Conservation (phyloP, 306 rosid genomes). For the Psophocarpus tetragonolobus region DNA sequence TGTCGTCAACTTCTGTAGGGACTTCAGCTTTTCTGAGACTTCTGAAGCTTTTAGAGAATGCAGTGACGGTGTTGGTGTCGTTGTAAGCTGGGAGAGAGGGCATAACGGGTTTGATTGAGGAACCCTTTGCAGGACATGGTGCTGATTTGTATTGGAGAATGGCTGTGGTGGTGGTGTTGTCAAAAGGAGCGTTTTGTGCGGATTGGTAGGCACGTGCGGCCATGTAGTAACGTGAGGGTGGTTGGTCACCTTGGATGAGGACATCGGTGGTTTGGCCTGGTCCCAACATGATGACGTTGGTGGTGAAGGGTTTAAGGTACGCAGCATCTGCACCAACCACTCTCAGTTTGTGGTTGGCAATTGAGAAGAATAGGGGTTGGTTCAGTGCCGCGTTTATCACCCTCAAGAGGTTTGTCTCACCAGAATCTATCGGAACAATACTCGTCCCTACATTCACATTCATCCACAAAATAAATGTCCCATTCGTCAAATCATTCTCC, state of each 20-base stretch:
- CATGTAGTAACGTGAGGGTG: constrained; percentile 72
- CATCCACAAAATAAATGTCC: background rate
- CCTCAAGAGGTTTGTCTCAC: constrained; percentile 85
- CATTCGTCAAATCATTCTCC: background rate
- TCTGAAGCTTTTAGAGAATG: constrained; percentile 61
- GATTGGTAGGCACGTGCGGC: constrained; percentile 86
- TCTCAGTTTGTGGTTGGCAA: constrained; percentile 82
- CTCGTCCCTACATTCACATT: constrained; percentile 53
- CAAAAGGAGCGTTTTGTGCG: constrained; percentile 72
- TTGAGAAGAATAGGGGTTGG: constrained; percentile 69
- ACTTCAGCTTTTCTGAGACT: constrained; percentile 60
- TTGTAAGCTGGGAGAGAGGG: constrained; percentile 74
- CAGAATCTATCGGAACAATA: constrained; percentile 64
- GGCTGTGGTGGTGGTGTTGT: constrained; percentile 89
- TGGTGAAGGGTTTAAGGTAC: constrained; percentile 85
- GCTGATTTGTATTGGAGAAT: constrained; percentile 75
- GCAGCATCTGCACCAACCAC: constrained; percentile 96
- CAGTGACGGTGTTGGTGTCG: constrained; percentile 81
- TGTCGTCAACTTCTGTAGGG: constrained; percentile 67
- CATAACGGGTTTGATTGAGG: constrained; percentile 50
- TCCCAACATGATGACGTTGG: constrained; percentile 72
- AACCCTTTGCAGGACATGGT: constrained; percentile 58
- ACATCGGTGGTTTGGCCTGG: constrained; percentile 99
- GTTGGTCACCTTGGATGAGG: constrained; percentile 74
- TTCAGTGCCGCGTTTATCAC: constrained; percentile 78